Evolutionary conservation across 768 basidiomycete genomes (phyloP).

Genomic region (Trametes coccinea): DNA sequence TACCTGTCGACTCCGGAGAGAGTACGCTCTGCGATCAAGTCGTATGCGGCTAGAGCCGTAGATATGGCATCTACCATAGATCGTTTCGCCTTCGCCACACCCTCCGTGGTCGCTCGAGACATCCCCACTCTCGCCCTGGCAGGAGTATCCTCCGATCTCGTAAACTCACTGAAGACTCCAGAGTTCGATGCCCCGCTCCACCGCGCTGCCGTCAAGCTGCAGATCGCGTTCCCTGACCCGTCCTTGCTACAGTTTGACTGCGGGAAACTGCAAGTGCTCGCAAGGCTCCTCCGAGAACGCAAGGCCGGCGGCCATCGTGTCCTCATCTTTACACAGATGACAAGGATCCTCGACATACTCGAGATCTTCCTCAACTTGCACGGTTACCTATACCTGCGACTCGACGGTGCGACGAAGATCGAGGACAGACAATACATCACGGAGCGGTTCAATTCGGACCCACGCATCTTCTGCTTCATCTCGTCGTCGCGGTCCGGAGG

Average conservation of each 20-base stretch:
- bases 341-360: conserved; percentile 87
- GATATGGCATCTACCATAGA: conserved; percentile 57
- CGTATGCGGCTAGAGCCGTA: conserved; percentile 59
- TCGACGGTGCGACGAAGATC: conserved; percentile 94
- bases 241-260: conserved; percentile 93
- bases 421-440: conserved; percentile 92
- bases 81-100: conserved; percentile 79
- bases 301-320: conserved; percentile 88
- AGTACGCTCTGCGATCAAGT: conserved; percentile 56
- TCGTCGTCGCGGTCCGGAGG: conserved; percentile 77
- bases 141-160: conserved; percentile 35
- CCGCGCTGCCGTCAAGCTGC: conserved; percentile 73
- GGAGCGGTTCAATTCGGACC: conserved; percentile 82
- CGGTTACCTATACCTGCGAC: conserved; percentile 89
- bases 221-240: conserved; percentile 91
- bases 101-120: conserved; percentile 74
- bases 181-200: conserved; percentile 74
- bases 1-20: conserved; percentile 33
- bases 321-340: conserved; percentile 98
- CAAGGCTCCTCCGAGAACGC: conserved; percentile 75
- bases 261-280: conserved; percentile 88
- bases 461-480: conserved; percentile 85
- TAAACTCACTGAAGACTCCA: conserved; percentile 25
- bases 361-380: conserved; percentile 92
- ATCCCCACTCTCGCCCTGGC: conserved; percentile 63